Evolutionary conservation across 2,329 filamentous ascomycete species (phyloP), one percentile per base, ranked within the genome.

Genomic region (Fusarium marasasianum): DNA sequence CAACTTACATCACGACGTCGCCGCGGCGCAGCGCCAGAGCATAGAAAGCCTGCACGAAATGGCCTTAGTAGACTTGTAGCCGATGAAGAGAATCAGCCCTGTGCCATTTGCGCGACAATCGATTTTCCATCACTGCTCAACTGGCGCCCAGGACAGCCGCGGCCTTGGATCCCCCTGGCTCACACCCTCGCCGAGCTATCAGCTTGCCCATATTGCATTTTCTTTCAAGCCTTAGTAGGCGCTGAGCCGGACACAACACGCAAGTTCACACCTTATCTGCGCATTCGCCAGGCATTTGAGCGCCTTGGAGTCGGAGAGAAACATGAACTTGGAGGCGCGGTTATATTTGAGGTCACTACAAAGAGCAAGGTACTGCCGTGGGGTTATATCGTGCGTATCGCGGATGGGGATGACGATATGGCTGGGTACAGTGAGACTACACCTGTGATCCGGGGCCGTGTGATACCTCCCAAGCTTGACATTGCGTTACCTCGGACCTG

Each of bases 261-360:
- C 70, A 83, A 81, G 56, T 83, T 82, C 53, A 81, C 81, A 14
- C 82, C 82, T 2, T 83, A 83, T 63, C 63, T 83, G 62, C 81
- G 82, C 63, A 83, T 83, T 48, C 79, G 82, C 29, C 78, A 80
- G 53, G 82, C 82, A 6, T 83, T 83, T 66, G 82, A 83, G 77
- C 78, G 81, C 20, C 75, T 83, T 20, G 82, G 81, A 44, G 77
- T 83, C 14, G 71, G 77, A 31, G 82, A 83, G 75, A 82, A 81
- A 73, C 82, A 83, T 63, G 79, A 79, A 55, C 79, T 83, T 11
- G 81, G 81, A 43, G 76, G 77, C 33, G 78, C 79, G 13, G 80
- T 83, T 17, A 58, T 83, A 40, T 79, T 82, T 47, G 81, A 83
- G 72, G 82, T 83, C 24, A 81, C 79, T 47, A 81, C 80, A 9